Conservation (phyloP, 2,329 filamentous ascomycete species). For the Neonectria punicea region DNA sequence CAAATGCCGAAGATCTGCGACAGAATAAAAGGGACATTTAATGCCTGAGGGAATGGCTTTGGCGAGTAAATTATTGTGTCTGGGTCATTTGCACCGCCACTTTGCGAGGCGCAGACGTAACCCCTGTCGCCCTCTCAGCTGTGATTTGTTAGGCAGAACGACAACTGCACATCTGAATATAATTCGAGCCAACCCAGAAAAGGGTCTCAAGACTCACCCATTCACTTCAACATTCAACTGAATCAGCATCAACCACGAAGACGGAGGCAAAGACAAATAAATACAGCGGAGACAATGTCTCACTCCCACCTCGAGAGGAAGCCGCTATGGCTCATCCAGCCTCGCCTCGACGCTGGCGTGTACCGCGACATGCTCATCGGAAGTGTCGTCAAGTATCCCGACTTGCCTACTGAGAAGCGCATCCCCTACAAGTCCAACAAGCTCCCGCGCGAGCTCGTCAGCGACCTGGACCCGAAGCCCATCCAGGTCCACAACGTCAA, state of each 20-base stretch:
- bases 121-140: conserved; percentile 6
- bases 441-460: conserved; percentile 18
- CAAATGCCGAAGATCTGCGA: neutral
- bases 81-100: conserved; percentile 1
- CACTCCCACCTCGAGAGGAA: conserved; percentile 12
- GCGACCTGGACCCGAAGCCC: conserved; percentile 20
- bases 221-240: neutral
- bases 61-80: neutral
- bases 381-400: conserved; percentile 22
- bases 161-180: neutral
- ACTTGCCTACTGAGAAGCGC: conserved; percentile 18
- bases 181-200: neutral
- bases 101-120: conserved; percentile 6
- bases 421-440: conserved; percentile 23
- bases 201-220: neutral
- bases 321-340: conserved; percentile 24
- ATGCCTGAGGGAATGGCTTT: too few relatives aligned
- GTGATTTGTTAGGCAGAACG: neutral
- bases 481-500: conserved; percentile 23
- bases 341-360: conserved; percentile 16
- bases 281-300: conserved; percentile 13
- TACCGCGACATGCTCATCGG: conserved; percentile 24
- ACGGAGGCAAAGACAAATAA: neutral
- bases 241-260: neutral
- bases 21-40: neutral